phyloP scores from a whole-genome alignment of 768 basidiomycete genomes.

The Boletus rubroflammeus region DNA sequence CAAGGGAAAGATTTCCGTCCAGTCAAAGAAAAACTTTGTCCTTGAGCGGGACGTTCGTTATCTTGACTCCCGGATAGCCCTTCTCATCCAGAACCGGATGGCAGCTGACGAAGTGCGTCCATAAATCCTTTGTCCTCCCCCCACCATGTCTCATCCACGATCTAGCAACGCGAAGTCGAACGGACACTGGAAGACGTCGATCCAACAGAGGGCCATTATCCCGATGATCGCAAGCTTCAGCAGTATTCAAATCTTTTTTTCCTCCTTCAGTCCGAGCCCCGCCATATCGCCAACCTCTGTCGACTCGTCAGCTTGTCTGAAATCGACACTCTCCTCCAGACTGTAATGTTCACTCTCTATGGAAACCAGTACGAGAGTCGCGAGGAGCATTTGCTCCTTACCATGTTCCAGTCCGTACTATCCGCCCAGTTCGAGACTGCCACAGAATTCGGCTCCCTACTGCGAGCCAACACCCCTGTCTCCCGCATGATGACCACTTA shows the following conservation, averaged over 20 bases:
- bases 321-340: constrained; percentile 98
- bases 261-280: constrained; percentile 94
- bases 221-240: constrained; percentile 90
- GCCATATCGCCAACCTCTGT: constrained; percentile 94
- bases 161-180: constrained; percentile 90
- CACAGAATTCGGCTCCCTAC: constrained; percentile 96
- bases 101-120: constrained; percentile 83
- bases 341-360: constrained; percentile 99
- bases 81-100: constrained; percentile 98
- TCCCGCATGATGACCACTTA: constrained; percentile 99
- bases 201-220: constrained; percentile 86
- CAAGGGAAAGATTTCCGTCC: constrained; percentile 94
- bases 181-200: constrained; percentile 95
- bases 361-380: constrained; percentile 98
- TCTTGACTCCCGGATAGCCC: constrained; percentile 93
- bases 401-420: constrained; percentile 99
- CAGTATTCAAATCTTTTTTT: constrained; percentile 99
- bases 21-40: constrained; percentile 99
- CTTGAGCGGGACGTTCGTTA: constrained; percentile 98
- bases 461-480: constrained; percentile 98
- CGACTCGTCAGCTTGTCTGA: constrained; percentile 94
- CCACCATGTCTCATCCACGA: constrained; percentile 8
- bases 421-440: constrained; percentile 99
- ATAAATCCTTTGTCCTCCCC: not conserved
- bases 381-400: constrained; percentile 96